Conservation (phyloP, 306 rosid species). For the Vicia sativa region DNA sequence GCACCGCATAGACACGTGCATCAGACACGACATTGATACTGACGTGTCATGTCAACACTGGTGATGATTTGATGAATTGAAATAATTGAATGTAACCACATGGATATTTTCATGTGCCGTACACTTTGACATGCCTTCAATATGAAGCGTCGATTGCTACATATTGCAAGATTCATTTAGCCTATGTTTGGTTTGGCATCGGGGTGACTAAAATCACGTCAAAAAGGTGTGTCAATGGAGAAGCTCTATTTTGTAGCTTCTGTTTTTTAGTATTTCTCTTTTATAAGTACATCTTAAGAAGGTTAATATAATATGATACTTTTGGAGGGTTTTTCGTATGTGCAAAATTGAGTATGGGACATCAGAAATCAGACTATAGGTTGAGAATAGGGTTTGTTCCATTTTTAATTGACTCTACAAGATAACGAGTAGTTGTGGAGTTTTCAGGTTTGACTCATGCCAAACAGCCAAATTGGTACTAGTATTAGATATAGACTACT, state of each 20-base stretch:
- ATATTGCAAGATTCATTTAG: not conserved
- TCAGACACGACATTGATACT: not conserved
- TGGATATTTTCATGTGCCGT: not conserved
- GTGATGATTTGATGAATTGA: not conserved
- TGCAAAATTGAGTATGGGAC: not conserved
- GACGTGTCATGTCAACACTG: not conserved
- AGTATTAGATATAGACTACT: constrained; percentile 23
- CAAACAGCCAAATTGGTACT: constrained; percentile 19
- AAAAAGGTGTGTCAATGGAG: no score
- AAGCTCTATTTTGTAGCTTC: no score
- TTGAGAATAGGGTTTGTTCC: constrained; percentile 7
- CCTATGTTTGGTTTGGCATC: no score
- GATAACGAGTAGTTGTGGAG: not conserved
- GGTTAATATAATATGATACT: not conserved
- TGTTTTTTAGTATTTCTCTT: not conserved
- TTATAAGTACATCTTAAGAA: not conserved
- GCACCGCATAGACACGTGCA: not conserved
- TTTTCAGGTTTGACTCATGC: constrained; percentile 8
- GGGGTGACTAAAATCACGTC: no score
- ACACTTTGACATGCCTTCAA: not conserved
- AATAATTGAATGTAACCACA: not conserved
- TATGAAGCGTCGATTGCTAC: not conserved
- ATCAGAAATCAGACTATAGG: constrained; percentile 1
- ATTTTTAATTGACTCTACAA: not conserved
- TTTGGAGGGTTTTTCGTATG: not conserved